Evolutionary conservation across 129 eudicot species (phyloP), one percentile per base, ranked within the genome.

Genomic region (Flaveria bidentis): DNA sequence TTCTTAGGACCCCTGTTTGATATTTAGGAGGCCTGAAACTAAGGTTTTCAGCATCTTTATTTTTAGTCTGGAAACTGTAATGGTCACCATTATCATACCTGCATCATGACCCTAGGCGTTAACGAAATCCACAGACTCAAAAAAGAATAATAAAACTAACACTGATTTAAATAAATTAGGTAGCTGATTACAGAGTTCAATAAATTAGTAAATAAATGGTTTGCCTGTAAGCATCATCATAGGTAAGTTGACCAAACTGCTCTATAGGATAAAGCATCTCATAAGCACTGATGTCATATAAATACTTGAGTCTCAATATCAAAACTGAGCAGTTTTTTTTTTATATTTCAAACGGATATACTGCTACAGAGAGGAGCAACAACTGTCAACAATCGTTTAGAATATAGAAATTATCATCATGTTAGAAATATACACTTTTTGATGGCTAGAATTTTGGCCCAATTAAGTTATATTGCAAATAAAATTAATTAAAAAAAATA

Each of bases 1-100:
- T 94, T 75, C 98, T 83, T 49, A 94, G 72, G 50, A 94, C 89
- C 78, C 98, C 97, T 75, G 84, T 84, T 78, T 94, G 98, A 69
- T 81, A 78, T 83, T 70, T 69, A 22, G 82, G 77, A 78, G 86
- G 79, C 82, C 80, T 87, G 72, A 64, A 55, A 68, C 64, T 39
- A 26, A 67, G 13, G 46, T 60, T 41, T 44, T 69, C 78, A 72
- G 74, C 66, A 33, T 67, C 83, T 17, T 65, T 65, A n/a, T 51
- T 69, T 56, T 57, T 57, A 0, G 64, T 20, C 64, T 57, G 64
- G 6, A 57, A 57, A 57, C 64, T 22, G 64, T 20, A 57, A 22
- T 20, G 28, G 64, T 57, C 64, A 20, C 64, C 64, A 22, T 76
- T 65, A 81, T 76, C 78, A 72, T 69, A 76, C 73, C 92, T 90